Base-by-base conservation (phyloP, 345 rosid species). In the Populus ilicifolia region DNA sequence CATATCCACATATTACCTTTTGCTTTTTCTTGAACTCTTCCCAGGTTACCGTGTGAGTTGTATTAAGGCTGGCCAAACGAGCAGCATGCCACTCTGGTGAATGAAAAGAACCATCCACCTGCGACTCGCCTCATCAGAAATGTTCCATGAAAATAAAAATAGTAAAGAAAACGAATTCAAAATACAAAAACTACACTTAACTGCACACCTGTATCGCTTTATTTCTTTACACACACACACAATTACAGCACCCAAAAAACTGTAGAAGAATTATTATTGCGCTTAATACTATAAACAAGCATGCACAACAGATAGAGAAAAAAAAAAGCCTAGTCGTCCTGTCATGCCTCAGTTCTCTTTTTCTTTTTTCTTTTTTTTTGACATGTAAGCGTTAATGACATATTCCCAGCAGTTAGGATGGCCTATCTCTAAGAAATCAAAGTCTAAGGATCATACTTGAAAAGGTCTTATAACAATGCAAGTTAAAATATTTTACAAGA, bases 71-170 rank as follows among this genome's bases (percentile, higher is more conserved):
- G 69, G 97, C 97, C 91, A 96, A 89, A 86, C 98, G 99, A 87
- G 99, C 97, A 90, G 99, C 99, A 91, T 93, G 99, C 99, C 99
- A 96, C 88, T 87, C 98, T 96, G 99, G 99, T 88, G 98, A 89
- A 93, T 93, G 99, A 93, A 96, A 96, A 84, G 99, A 96, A 90
- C 98, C 98, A 92, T 96, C 99, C 97, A 96, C 97, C 99, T 96
- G 98, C 70, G 97, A 96, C 90, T 80, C 82, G 77, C 95, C 97
- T 89, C 97, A 90, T 96, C 97, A 96, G 95, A 87, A 90, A 85
- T 25, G 89, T 87, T 85, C 93, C 84, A 70, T 79, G 63, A 81
- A 72, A n/a, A 61, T 11, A 39, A 23, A 59, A 25, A 39, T 35
- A 48, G n/a, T 30, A 50, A 66, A 25, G n/a, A 27, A 21, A 25